Percentiles rank a stretch among this genome's conserved stretches.
phyloP scores from a whole-genome alignment of 441 rosid genomes.

The Pelargonium australe region DNA sequence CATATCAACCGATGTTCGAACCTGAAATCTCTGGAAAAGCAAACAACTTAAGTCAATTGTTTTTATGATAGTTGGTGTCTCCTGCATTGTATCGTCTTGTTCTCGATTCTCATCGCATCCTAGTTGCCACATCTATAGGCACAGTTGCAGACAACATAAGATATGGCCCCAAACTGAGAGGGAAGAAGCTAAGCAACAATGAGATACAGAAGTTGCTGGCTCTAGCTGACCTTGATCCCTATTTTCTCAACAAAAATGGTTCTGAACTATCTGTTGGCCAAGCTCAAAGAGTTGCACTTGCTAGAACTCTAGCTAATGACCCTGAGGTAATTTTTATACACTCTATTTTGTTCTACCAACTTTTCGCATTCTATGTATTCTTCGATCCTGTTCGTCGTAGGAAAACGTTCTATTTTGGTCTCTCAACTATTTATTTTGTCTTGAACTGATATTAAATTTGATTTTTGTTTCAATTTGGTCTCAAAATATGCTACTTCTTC shows the following conservation, averaged over 20 bases:
- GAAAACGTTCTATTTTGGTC: too few species aligned
- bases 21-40: too few species aligned
- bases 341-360: neutral
- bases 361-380: too few species aligned
- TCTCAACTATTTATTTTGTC: too few species aligned
- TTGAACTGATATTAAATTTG: too few species aligned
- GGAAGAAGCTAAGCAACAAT: conserved; percentile 45
- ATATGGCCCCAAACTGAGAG: conserved; percentile 70
- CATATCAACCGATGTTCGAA: too few species aligned
- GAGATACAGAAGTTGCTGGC: conserved; percentile 52
- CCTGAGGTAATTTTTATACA: conserved; percentile 46
- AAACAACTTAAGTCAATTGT: too few species aligned
- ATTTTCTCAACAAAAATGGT: conserved; percentile 47
- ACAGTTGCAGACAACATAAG: conserved; percentile 72
- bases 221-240: conserved; percentile 70
- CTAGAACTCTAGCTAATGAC: conserved; percentile 76
- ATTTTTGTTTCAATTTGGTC: too few species aligned
- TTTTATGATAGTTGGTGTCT: too few species aligned
- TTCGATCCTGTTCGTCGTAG: too few species aligned
- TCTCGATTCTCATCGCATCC: neutral
- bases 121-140: conserved; percentile 29
- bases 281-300: conserved; percentile 88
- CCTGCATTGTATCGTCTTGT: too few species aligned
- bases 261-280: conserved; percentile 72
- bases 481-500: too few species aligned